phyloP scores from a whole-genome alignment of 371 early-diverging fungal genomes.

The Actinomucor elegans region DNA sequence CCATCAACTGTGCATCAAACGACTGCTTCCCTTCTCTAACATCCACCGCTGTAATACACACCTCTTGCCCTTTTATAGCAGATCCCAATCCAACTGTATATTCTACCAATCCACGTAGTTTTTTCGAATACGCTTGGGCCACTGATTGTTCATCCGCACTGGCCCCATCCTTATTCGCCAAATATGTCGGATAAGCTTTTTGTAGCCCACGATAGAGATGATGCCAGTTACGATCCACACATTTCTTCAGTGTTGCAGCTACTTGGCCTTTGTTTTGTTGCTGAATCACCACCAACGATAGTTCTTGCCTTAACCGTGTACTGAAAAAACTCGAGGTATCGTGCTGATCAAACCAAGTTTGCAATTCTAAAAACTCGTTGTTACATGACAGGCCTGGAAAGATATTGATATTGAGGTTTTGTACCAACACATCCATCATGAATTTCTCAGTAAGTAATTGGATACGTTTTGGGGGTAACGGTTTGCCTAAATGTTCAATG shows the following conservation, averaged over 20 bases:
- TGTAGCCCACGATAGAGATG: slow-evolving; percentile 39
- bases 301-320: slow-evolving; percentile 40
- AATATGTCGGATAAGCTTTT: slow-evolving; percentile 39
- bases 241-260: slow-evolving; percentile 8
- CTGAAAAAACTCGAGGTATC: slow-evolving; percentile 16
- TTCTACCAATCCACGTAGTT: slow-evolving; percentile 34
- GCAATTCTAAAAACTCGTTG: slow-evolving; percentile 14
- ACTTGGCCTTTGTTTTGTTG: not conserved
- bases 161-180: slow-evolving; percentile 4
- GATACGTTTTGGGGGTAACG: slow-evolving; percentile 20
- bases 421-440: slow-evolving; percentile 52
- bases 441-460: slow-evolving; percentile 49
- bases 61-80: slow-evolving; percentile 50
- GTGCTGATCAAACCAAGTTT: slow-evolving; percentile 25
- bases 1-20: slow-evolving; percentile 38
- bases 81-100: slow-evolving; percentile 36
- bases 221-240: slow-evolving; percentile 29
- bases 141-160: slow-evolving; percentile 20
- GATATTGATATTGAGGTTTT: slow-evolving; percentile 34
- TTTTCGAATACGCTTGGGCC: slow-evolving; percentile 25
- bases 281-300: slow-evolving; percentile 24
- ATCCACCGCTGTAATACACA: slow-evolving; percentile 36
- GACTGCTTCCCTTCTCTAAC: slow-evolving; percentile 36
- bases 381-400: slow-evolving; percentile 30
- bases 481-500: slow-evolving; percentile 33